Evolutionary conservation across 2,329 filamentous ascomycete genomes (phyloP).

Genomic region (Pseudomassariella vexata): DNA sequence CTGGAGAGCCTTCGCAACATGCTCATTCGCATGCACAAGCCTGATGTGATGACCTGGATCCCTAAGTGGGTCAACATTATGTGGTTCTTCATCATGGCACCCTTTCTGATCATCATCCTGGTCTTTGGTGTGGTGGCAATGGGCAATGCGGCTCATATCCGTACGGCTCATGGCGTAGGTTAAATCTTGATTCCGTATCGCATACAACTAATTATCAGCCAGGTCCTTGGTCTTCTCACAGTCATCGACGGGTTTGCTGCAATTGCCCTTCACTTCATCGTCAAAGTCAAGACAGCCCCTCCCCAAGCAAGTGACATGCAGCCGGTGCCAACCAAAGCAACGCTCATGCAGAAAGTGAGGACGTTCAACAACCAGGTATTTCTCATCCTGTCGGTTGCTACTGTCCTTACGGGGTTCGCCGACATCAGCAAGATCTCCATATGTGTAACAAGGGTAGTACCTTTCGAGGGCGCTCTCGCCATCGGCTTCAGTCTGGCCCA

Average conservation of each 20-base stretch:
- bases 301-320: constrained; percentile 1
- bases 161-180: constrained; percentile 23
- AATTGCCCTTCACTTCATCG: constrained; percentile 16
- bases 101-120: constrained; percentile 17
- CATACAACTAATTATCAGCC: background rate
- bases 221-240: constrained; percentile 23
- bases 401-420: constrained; percentile 20
- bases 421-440: constrained; percentile 21
- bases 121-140: constrained; percentile 20
- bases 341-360: constrained; percentile 9
- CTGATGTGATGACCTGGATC: constrained; percentile 16
- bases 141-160: constrained; percentile 19
- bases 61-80: constrained; percentile 17
- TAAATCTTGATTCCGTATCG: background rate
- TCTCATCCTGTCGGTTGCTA: constrained; percentile 14
- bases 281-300: constrained; percentile 9
- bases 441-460: constrained; percentile 20
- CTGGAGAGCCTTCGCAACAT: constrained; percentile 21
- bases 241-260: constrained; percentile 18
- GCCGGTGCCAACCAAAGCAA: too few species aligned
- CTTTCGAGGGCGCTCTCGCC: constrained; percentile 18
- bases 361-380: constrained; percentile 20
- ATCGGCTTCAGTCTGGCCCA: constrained; percentile 18
- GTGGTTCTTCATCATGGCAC: constrained; percentile 19
- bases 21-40: constrained; percentile 14